A percentile compares a stretch with the other conserved stretches of the same genome.
Evolutionary conservation across 208 protist genomes (phyloP).

Genomic region (Trypanosomatidae sp.): DNA sequence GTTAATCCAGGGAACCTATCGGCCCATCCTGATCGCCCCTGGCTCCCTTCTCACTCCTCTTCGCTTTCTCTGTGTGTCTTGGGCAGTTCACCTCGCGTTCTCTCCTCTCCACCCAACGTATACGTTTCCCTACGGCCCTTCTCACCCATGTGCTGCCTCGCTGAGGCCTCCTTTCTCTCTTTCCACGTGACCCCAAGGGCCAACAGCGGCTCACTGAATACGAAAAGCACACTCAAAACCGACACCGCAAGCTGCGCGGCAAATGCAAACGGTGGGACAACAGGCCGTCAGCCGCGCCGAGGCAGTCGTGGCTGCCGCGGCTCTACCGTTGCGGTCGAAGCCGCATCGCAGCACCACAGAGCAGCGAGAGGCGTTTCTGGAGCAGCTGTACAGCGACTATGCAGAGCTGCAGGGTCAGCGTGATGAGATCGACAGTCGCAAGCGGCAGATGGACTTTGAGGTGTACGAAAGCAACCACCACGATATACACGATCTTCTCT

Average conservation of each 20-base stretch:
- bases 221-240: not conserved
- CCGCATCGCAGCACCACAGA: constrained; percentile 37
- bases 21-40: too few relatives aligned
- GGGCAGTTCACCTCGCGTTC: not conserved
- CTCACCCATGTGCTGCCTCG: not conserved
- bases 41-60: not conserved
- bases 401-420: constrained; percentile 61
- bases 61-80: not conserved
- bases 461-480: constrained; percentile 63
- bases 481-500: constrained; percentile 64
- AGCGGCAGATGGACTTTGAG: constrained; percentile 50
- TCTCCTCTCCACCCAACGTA: not conserved
- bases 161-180: not conserved
- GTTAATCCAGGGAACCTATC: not conserved
- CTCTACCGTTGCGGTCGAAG: not conserved
- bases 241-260: not conserved
- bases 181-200: not conserved
- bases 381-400: constrained; percentile 75
- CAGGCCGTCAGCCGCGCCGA: constrained; percentile 3
- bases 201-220: not conserved
- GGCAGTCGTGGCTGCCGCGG: not conserved
- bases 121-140: too few relatives aligned
- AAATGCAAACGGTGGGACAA: not conserved
- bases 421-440: constrained; percentile 56
- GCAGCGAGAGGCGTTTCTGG: constrained; percentile 60